These are phyloP conservation scores for Triadica sebifera DNA, from an alignment of 345 rosid species.

Conservation along the genomic window DNA sequence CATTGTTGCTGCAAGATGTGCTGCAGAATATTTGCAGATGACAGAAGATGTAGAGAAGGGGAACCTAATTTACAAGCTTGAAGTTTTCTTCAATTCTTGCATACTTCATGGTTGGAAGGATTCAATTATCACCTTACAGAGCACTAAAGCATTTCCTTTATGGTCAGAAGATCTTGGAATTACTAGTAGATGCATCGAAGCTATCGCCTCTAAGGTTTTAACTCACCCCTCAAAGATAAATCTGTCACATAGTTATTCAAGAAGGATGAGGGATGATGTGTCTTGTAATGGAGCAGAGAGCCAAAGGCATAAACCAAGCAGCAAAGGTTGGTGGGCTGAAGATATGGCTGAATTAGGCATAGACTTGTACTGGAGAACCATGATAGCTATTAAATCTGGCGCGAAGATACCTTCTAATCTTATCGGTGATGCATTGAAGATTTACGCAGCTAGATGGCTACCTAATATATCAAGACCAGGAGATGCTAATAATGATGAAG, in stretches of 20 bases:
- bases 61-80: no score
- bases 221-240: constrained; percentile 69
- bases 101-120: constrained; percentile 84
- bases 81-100: no score
- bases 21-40: constrained; percentile 33
- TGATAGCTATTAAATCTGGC: constrained; percentile 83
- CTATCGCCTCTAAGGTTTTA: constrained; percentile 65
- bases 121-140: constrained; percentile 75
- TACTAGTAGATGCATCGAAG: constrained; percentile 81
- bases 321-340: constrained; percentile 95
- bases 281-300: constrained; percentile 63
- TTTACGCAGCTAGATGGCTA: constrained; percentile 85
- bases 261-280: constrained; percentile 70
- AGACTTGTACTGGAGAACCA: constrained; percentile 87
- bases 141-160: constrained; percentile 63
- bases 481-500: constrained; percentile 31
- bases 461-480: constrained; percentile 56
- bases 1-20: constrained; percentile 82
- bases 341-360: constrained; percentile 88
- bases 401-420: constrained; percentile 64
- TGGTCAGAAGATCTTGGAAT: constrained; percentile 92
- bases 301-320: constrained; percentile 42
- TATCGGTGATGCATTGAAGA: constrained; percentile 74
- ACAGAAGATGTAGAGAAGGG: no score
- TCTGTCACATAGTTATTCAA: constrained; percentile 81